Evolutionary conservation across 257 asterid species (phyloP).

Genomic region (Cruciata laevipes): DNA sequence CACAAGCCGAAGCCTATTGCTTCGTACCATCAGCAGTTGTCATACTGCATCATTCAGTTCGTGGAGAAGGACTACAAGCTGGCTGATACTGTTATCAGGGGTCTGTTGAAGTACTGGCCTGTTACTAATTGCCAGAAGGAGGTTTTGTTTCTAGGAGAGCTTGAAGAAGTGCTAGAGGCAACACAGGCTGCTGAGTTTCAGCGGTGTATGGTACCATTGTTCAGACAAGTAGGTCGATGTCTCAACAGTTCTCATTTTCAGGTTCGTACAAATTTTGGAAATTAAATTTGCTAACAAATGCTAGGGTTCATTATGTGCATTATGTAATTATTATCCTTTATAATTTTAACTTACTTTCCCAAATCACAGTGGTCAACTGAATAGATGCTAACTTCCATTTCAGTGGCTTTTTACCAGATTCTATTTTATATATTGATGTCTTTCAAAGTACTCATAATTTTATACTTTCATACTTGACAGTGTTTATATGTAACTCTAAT

Average conservation of each 20-base stretch:
- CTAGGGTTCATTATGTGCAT: not conserved
- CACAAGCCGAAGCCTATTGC: slow-evolving; percentile 70
- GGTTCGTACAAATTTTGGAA: slow-evolving; percentile 31
- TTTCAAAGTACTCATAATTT: not conserved
- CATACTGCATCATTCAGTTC: slow-evolving; percentile 63
- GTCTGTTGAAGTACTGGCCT: slow-evolving; percentile 81
- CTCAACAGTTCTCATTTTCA: slow-evolving; percentile 75
- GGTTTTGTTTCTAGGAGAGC: slow-evolving; percentile 71
- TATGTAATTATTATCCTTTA: not conserved
- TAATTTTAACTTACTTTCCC: not conserved
- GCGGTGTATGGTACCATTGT: slow-evolving; percentile 69
- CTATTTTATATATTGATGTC: not conserved
- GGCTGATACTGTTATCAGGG: slow-evolving; percentile 70
- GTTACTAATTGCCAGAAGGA: slow-evolving; percentile 69
- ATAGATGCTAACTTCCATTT: slow-evolving; percentile 1
- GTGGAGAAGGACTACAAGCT: slow-evolving; percentile 75
- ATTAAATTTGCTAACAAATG: too few relatives aligned
- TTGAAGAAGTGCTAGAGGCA: slow-evolving; percentile 75
- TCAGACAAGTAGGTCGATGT: slow-evolving; percentile 64
- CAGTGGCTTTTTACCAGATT: too few relatives aligned
- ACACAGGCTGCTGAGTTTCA: slow-evolving; percentile 64
- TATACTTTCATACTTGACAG: too few relatives aligned
- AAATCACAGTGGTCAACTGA: not conserved
- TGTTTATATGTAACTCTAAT: not conserved
- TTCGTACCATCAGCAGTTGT: slow-evolving; percentile 65